Conservation (phyloP, 108 stramenopile species). For the Discostella pseudostelligera region DNA sequence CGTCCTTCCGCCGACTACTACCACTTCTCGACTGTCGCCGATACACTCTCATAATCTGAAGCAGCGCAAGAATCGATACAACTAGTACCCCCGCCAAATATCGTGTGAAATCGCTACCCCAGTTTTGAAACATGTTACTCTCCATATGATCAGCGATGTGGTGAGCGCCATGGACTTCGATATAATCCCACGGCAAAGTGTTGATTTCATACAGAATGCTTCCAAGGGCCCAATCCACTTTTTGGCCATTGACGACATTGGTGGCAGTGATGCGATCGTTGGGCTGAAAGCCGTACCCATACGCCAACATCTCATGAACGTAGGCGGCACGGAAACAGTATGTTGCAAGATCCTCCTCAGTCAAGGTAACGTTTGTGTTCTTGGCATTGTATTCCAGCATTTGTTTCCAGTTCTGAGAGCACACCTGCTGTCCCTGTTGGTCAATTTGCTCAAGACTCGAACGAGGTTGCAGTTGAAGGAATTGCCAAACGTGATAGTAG, state of each 20-base stretch:
- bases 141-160: constrained; percentile 15
- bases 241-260: constrained; percentile 73
- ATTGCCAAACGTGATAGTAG: constrained; percentile 61
- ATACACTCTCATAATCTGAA: constrained; percentile 26
- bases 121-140: constrained; percentile 9
- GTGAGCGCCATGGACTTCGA: constrained; percentile 22
- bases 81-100: constrained; percentile 13
- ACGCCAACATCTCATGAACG: constrained; percentile 59
- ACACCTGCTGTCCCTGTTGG: constrained; percentile 52
- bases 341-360: constrained; percentile 52
- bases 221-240: constrained; percentile 88
- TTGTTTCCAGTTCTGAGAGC: constrained; percentile 51
- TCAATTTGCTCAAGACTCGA: constrained; percentile 50
- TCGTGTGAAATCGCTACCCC: constrained; percentile 14
- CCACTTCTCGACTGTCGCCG: constrained; percentile 4
- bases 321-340: constrained; percentile 83
- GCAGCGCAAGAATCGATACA: constrained; percentile 4
- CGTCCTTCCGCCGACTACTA: constrained; percentile 1
- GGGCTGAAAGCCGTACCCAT: constrained; percentile 75
- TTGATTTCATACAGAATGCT: constrained; percentile 92
- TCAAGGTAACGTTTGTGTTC: constrained; percentile 2
- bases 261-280: constrained; percentile 71
- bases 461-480: constrained; percentile 51
- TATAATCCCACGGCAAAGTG: constrained; percentile 50
- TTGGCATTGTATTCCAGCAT: constrained; percentile 55